Percentiles rank a stretch among this genome's conserved stretches.
phyloP scores from a whole-genome alignment of 2,329 filamentous ascomycete genomes.

The Calonectria hawksworthii region DNA sequence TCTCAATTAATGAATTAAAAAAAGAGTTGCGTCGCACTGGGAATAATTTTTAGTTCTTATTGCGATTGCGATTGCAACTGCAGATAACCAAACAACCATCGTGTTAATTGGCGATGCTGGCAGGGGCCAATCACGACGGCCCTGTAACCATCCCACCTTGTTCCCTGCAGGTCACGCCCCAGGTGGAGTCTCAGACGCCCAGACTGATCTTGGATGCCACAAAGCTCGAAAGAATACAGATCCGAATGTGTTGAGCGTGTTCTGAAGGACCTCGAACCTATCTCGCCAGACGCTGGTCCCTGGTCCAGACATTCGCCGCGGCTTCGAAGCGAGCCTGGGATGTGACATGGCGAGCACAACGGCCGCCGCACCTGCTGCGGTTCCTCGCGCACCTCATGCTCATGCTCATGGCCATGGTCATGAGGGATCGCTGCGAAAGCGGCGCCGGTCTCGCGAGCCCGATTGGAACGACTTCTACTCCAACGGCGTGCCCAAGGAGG shows the following conservation, averaged over 20 bases:
- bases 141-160: conserved; percentile 15
- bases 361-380: background rate
- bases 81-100: background rate
- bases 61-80: background rate
- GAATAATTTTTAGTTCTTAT: background rate
- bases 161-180: conserved; percentile 13
- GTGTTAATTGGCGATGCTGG: conserved; percentile 11
- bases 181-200: conserved; percentile 11
- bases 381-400: background rate
- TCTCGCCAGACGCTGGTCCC: background rate
- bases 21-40: background rate
- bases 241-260: background rate
- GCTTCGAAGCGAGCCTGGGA: background rate
- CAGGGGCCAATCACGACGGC: conserved; percentile 6
- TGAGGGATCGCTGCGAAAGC: conserved; percentile 8
- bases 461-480: conserved; percentile 88
- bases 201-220: conserved; percentile 11
- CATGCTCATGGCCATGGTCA: background rate
- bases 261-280: background rate
- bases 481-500: conserved; percentile 85
- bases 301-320: conserved; percentile 1
- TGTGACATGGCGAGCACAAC: conserved; percentile 13
- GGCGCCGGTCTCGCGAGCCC: conserved; percentile 54
- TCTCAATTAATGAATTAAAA: background rate
- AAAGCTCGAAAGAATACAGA: background rate